Percentiles rank a stretch among this genome's conserved stretches.
These are phyloP conservation scores for Podila epigama DNA, from an alignment of 192 early-diverging fungal genomes.

Conservation along the genomic window DNA sequence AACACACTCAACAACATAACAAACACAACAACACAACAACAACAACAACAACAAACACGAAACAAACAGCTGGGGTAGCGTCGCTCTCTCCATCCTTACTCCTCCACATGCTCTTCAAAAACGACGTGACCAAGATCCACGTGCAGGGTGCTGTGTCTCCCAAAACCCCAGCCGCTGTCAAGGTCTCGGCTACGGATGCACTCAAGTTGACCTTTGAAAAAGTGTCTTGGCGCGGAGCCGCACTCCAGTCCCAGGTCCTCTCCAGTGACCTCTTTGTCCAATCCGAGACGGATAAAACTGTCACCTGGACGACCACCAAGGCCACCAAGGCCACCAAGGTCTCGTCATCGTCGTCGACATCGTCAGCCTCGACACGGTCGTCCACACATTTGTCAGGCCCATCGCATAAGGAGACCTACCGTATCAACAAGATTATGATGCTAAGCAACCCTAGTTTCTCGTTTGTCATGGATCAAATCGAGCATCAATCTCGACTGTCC, in stretches of 20 bases:
- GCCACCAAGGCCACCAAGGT: background rate
- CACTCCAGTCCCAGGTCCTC: slow-evolving; percentile 25
- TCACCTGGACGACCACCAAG: slow-evolving; percentile 20
- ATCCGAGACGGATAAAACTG: slow-evolving; percentile 23
- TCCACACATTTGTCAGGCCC: background rate
- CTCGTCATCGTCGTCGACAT: background rate
- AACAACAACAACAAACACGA: background rate
- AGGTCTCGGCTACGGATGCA: slow-evolving; percentile 18
- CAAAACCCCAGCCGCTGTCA: slow-evolving; percentile 13
- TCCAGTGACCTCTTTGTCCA: slow-evolving; percentile 20
- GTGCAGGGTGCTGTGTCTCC: slow-evolving; percentile 31
- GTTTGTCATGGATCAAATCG: slow-evolving; percentile 43
- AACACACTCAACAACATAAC: no score
- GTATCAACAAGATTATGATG: slow-evolving; percentile 39
- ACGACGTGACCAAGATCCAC: slow-evolving; percentile 47
- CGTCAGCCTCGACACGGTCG: background rate
- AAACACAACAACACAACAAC: no score
- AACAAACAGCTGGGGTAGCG: slow-evolving; percentile 18
- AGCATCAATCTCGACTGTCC: slow-evolving; percentile 35
- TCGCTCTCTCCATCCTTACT: slow-evolving; percentile 25
- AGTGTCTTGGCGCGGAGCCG: slow-evolving; percentile 29
- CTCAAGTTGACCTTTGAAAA: slow-evolving; percentile 42
- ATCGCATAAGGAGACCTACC: slow-evolving; percentile 18
- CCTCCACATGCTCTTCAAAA: slow-evolving; percentile 27
- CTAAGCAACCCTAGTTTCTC: slow-evolving; percentile 42